Evolutionary conservation across 352 stramenopile genomes (phyloP).

Genomic region (Globisporangium irregulare): DNA sequence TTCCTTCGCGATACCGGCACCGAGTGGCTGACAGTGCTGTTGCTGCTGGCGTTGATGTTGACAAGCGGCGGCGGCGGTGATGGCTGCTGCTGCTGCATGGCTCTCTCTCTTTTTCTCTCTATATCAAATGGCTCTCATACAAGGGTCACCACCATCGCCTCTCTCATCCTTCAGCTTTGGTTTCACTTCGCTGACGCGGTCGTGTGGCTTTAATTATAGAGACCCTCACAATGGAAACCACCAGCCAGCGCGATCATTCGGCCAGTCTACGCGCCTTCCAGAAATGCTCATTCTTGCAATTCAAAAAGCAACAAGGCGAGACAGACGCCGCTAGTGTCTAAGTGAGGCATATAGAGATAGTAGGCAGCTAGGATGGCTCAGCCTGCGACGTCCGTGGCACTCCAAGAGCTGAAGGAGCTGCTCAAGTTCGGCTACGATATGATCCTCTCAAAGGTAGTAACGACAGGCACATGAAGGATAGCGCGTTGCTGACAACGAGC

Average conservation of each 20-base stretch:
- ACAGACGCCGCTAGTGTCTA: neutral
- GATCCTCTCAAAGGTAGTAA: conserved; percentile 15
- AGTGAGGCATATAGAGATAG: neutral
- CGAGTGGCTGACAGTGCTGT: conserved; percentile 7
- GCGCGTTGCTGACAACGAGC: neutral
- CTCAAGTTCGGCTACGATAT: conserved; percentile 13
- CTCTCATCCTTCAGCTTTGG: neutral
- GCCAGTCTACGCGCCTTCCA: neutral
- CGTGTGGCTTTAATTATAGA: neutral
- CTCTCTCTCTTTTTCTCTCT: neutral
- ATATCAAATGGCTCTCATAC: neutral
- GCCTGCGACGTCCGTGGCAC: conserved; percentile 2
- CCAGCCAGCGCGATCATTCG: neutral
- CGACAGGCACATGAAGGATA: neutral
- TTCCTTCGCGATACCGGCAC: conserved; percentile 23
- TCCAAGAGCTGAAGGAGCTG: conserved; percentile 15
- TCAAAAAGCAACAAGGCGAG: neutral
- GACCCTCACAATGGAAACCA: neutral
- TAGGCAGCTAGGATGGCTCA: neutral
- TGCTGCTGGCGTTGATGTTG: neutral
- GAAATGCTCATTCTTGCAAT: neutral
- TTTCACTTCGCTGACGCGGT: neutral
- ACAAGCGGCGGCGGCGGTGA: neutral
- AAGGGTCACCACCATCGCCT: neutral
- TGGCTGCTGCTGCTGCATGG: neutral